A percentile compares a stretch with the other conserved stretches of the same genome.
Conservation (phyloP, 306 rosid species). For the Oxytropis ochrocephala region DNA sequence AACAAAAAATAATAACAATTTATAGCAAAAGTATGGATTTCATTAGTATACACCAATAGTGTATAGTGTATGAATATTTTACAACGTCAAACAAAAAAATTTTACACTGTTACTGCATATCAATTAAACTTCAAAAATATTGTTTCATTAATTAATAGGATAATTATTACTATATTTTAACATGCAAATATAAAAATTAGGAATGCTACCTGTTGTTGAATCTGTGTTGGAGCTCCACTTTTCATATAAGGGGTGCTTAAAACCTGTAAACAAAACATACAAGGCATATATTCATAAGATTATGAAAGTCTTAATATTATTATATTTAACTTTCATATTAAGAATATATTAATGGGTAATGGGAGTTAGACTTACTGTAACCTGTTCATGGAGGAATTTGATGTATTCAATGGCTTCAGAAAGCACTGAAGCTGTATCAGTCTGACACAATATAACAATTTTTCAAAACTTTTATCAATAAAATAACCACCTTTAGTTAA, state of each 20-base stretch:
- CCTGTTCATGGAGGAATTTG: slow-evolving; percentile 95
- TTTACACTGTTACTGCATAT: too few relatives aligned
- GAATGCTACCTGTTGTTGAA: slow-evolving; percentile 63
- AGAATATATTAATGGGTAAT: slow-evolving; percentile 4
- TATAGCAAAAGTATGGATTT: background rate
- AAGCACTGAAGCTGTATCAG: slow-evolving; percentile 99
- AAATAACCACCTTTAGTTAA: background rate
- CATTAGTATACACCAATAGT: too few relatives aligned
- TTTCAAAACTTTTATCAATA: slow-evolving; percentile 18
- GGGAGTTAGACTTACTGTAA: slow-evolving; percentile 84
- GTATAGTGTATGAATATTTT: too few relatives aligned
- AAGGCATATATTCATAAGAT: background rate
- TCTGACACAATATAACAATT: slow-evolving; percentile 49
- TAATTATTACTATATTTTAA: too few relatives aligned
- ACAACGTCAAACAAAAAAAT: too few relatives aligned
- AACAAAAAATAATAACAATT: background rate
- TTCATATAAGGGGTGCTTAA: slow-evolving; percentile 92
- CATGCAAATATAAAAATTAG: too few relatives aligned
- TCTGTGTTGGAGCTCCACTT: slow-evolving; percentile 75
- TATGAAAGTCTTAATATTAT: background rate
- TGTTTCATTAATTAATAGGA: too few relatives aligned
- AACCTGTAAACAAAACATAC: slow-evolving; percentile 32
- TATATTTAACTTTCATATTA: background rate
- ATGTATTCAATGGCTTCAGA: slow-evolving; percentile 97
- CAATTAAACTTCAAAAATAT: too few relatives aligned